Base-by-base conservation (phyloP, 257 asterid genomes). In the Penstemon eatonii region DNA sequence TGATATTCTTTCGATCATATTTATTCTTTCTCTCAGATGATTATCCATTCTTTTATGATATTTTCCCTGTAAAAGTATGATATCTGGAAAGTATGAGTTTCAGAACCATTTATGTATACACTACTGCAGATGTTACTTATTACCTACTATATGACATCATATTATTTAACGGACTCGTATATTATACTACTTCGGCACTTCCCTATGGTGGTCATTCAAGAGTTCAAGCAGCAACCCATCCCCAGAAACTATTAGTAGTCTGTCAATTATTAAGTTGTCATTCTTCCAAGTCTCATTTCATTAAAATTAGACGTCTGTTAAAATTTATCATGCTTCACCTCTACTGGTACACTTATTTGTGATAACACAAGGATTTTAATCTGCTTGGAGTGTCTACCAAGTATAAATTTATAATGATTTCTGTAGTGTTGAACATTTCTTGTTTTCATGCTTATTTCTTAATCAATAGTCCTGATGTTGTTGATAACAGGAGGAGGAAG, bases 401-500 rank as follows among this genome's bases (percentile, higher is more conserved):
- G 33, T 55, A 38, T 59, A 36, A 36, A 52, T 19, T 44, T 18
- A 5, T 37, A 53, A 46, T 44, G 49, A 56, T 63, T 44, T 39
- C 45, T 43, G 53, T 46, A 38, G 9, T 10, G 8, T 39, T 42
- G 40, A 57, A 36, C 2, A 44, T 33, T 71, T 9, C 6, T 25
- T 13, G 6, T 11, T 41, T 57, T 65, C 49, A 4, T 50, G 25
- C 58, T 57, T 51, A 41, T 7, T 50, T 50, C 68, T 43, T 66
- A 6, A 0, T 46, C 4, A 42, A 49, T 38, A n/a, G 58, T 66
- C 57, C 18, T 68, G 38, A 76, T 61, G 58, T 79, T 67, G 61
- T 74, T 69, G 65, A 70, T 78, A 70, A 55, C 78, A 90, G 97
- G 98, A 88, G 82, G 99, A 93, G 82, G 97, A 90, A 80, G 95